These are phyloP conservation scores for Sphagnum contortum DNA, from an alignment of 225 moss, liverwort and hornwort species.

Conservation along the genomic window DNA sequence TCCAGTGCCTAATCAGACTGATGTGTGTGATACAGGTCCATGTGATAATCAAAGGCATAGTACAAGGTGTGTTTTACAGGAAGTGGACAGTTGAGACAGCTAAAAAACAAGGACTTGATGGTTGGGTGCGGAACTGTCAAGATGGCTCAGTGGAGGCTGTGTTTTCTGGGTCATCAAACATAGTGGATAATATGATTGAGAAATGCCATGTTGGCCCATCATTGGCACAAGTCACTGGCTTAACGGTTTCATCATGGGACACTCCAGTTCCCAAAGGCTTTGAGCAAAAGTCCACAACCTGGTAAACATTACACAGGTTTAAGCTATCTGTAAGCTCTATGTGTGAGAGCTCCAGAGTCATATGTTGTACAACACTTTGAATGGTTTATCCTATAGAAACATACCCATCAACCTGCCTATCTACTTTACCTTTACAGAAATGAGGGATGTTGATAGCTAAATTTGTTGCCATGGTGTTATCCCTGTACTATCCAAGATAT, in stretches of 20 bases:
- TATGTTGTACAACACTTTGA: no score
- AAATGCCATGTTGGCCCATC: slow-evolving; percentile 39
- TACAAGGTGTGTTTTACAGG: slow-evolving; percentile 48
- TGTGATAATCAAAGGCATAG: slow-evolving; percentile 37
- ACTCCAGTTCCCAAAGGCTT: slow-evolving; percentile 33
- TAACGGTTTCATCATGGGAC: slow-evolving; percentile 35
- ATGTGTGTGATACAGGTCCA: slow-evolving; percentile 23
- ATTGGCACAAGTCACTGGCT: slow-evolving; percentile 28
- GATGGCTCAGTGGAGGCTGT: slow-evolving; percentile 60
- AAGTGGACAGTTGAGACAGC: slow-evolving; percentile 42
- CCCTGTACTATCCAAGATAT: no score
- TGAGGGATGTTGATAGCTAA: no score
- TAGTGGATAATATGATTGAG: slow-evolving; percentile 44
- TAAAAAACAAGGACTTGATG: slow-evolving; percentile 26
- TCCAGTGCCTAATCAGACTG: no score
- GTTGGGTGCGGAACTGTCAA: slow-evolving; percentile 55
- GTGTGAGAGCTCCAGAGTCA: no score
- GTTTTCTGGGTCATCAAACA: slow-evolving; percentile 27
- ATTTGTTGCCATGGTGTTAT: no score
- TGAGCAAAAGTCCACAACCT: slow-evolving; percentile 24
- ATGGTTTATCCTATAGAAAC: no score
- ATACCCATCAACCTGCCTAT: no score
- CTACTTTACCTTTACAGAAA: no score
- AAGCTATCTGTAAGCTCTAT: no score
- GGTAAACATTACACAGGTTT: slow-evolving; percentile 7